These are phyloP conservation scores for Candida koratica DNA, from an alignment of 805 yeast genomes.

Conservation along the genomic window DNA sequence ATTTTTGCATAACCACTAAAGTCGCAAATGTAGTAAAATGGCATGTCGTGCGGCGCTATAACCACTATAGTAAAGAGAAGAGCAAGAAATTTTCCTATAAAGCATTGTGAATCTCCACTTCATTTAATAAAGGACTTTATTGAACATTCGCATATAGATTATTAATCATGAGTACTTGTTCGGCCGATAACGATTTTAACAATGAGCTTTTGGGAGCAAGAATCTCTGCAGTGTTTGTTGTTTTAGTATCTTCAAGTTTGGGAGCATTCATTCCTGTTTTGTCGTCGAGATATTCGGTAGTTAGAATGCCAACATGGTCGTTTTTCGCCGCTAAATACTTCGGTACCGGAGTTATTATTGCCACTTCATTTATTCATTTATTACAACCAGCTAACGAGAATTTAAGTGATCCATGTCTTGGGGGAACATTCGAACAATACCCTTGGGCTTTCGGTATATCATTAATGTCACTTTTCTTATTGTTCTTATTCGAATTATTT, in stretches of 20 bases:
- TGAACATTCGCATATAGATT: background rate
- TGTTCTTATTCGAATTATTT: slow-evolving; percentile 50
- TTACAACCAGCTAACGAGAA: slow-evolving; percentile 65
- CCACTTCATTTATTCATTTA: slow-evolving; percentile 77
- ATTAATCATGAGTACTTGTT: slow-evolving; percentile 26
- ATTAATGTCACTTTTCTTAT: slow-evolving; percentile 46
- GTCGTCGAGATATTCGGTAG: slow-evolving; percentile 54
- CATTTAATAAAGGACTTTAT: background rate
- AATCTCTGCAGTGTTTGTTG: slow-evolving; percentile 62
- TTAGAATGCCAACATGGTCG: slow-evolving; percentile 57
- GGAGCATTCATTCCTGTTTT: slow-evolving; percentile 63
- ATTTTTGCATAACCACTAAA: slow-evolving; percentile 1
- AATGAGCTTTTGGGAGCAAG: slow-evolving; percentile 45
- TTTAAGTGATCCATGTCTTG: slow-evolving; percentile 55
- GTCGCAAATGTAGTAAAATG: background rate
- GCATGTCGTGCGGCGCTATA: slow-evolving; percentile 6
- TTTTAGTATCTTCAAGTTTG: slow-evolving; percentile 47
- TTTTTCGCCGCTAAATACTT: slow-evolving; percentile 70
- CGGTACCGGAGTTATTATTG: slow-evolving; percentile 81
- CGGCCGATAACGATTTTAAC: slow-evolving; percentile 40
- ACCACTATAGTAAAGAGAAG: slow-evolving; percentile 3
- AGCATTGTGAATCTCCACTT: background rate
- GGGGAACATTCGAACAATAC: slow-evolving; percentile 50
- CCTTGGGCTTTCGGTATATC: slow-evolving; percentile 56
- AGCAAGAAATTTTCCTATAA: slow-evolving; percentile 4